Evolutionary conservation across 2,329 filamentous ascomycete species (phyloP), one percentile per base, ranked within the genome.

Genomic region (Chlorencoelia australis): DNA sequence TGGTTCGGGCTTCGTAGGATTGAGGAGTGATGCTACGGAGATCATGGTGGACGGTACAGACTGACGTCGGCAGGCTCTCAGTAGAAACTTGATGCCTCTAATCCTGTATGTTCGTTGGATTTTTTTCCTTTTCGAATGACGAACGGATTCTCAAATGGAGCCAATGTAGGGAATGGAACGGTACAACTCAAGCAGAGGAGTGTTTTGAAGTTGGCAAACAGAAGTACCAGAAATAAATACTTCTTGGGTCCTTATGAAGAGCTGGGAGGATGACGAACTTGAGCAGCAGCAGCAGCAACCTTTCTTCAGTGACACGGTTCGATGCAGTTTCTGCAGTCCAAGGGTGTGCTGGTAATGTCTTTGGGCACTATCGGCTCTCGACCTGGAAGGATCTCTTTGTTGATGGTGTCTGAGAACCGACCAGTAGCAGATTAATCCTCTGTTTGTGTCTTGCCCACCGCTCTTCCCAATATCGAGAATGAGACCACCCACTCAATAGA

Each of bases 21-120:
- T 83, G 54, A 82, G 70, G 51, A 83, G 67, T 46, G 73, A 77
- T 24, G 73, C 66, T 46, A 82, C 66, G 31, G 78, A 75, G 42
- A 79, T 58, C 78, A 82, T 82, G 42, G 43, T 45, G 52, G 46
- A 20, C 28, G 27, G 27, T 36, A n/a, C n/a, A n/a, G 26, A 40
- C 18, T 54, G 52, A 51, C 45, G 20, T 32, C 32, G 44, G 19
- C 42, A 38, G 31, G 30, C 28, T 33, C 45, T 42, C 41, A 43
- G 37, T 24, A 42, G 35, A 39, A 39, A 27, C 35, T 47, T 28
- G 29, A 30, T 28, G 35, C 40, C 34, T 49, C 43, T 39, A 45
- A 40, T 37, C 45, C 45, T 53, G 51, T 50, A 52, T 43, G 44
- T 41, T 35, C 36, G 37, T 38, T 45, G 41, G 42, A 14, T 37